Percentiles rank a stretch among this genome's conserved stretches.
These are phyloP conservation scores for Mycosphaerella sp. DNA, from an alignment of 2,329 filamentous ascomycete genomes.

Conservation along the genomic window DNA sequence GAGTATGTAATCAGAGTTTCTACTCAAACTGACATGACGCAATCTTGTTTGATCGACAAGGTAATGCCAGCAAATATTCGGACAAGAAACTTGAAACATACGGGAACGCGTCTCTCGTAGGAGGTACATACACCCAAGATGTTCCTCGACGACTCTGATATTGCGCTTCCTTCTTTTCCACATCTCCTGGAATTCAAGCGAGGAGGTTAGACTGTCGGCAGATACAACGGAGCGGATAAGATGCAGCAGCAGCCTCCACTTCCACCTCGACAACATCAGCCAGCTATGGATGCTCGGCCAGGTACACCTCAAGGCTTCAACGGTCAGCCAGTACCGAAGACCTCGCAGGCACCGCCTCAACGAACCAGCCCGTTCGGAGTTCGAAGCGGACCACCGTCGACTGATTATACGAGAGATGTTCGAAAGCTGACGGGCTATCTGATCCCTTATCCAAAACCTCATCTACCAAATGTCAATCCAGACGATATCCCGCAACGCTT, in stretches of 20 bases:
- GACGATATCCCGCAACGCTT: constrained; percentile 37
- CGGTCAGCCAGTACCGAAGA: constrained; percentile 1
- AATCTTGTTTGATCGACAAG: constrained; percentile 1
- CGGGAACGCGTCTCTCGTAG: background rate
- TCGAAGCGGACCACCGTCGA: constrained; percentile 22
- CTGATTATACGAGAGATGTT: constrained; percentile 39
- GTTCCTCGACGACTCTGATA: background rate
- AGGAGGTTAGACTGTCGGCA: background rate
- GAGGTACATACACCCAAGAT: background rate
- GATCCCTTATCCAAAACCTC: constrained; percentile 41
- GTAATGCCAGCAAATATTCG: background rate
- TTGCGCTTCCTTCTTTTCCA: background rate
- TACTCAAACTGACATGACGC: background rate
- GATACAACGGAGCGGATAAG: background rate
- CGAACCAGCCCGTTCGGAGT: background rate
- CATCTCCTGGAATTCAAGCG: background rate
- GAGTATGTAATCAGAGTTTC: background rate
- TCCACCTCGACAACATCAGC: constrained; percentile 4
- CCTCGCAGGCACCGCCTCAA: constrained; percentile 2
- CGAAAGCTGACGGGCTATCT: constrained; percentile 41
- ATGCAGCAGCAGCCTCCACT: constrained; percentile 3
- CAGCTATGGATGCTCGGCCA: constrained; percentile 1
- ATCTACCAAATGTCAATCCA: constrained; percentile 20
- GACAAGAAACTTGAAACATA: constrained; percentile 6
- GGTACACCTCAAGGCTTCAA: constrained; percentile 2